phyloP scores from a whole-genome alignment of 129 eudicot genomes.

The Lactuca sativa region DNA sequence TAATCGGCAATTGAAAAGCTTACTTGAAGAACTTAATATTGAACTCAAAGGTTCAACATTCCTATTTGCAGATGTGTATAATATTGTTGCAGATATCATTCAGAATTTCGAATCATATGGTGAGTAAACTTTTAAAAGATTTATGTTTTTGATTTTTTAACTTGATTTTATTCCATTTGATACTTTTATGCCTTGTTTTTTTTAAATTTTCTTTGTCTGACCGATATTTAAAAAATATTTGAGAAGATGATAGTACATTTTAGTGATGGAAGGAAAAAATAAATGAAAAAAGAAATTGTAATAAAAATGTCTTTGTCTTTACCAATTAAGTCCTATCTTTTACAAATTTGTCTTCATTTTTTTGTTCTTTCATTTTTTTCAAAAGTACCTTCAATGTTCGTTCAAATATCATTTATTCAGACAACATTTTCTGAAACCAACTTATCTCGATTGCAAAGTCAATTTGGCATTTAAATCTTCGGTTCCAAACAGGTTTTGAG shows the following conservation, averaged over 20 bases:
- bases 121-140: conserved; percentile 20
- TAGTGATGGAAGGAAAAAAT: no score
- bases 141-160: no score
- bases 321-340: neutral
- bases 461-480: neutral
- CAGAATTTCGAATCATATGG: conserved; percentile 61
- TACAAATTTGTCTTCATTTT: no score
- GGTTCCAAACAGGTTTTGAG: conserved; percentile 50
- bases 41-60: conserved; percentile 64
- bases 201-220: no score
- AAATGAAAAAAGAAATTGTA: no score
- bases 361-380: no score
- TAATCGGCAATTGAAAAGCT: conserved; percentile 52
- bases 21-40: conserved; percentile 47
- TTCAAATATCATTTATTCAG: neutral
- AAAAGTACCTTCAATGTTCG: neutral
- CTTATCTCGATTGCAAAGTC: no score
- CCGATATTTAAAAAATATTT: neutral
- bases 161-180: neutral
- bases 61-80: conserved; percentile 71
- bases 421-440: neutral
- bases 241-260: no score
- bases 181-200: neutral
- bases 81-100: conserved; percentile 51
- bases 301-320: neutral